Base-by-base conservation (phyloP, 1,139 yeast species). In the Torulaspora globosa region DNA sequence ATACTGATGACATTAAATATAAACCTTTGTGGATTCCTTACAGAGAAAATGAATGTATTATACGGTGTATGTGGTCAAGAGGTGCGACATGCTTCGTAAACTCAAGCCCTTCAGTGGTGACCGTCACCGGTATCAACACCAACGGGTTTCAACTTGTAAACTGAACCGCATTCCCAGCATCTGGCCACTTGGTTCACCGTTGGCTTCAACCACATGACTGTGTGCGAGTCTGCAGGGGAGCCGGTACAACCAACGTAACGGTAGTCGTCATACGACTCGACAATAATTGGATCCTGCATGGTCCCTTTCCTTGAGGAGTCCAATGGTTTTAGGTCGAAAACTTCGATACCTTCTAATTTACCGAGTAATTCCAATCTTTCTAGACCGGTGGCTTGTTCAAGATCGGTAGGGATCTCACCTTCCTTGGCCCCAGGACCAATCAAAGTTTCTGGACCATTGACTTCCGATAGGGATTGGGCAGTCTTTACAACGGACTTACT, bases 121-220 rank as follows among this genome's bases (percentile, higher is more conserved):
- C 53, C 54, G 41, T 75, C 78, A 67, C 77, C 82, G 62, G 71
- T 77, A 61, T 85, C 84, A 60, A 83, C 87, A 70, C 96, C 97
- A 65, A 90, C 79, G 74, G 83, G 84, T 74, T 89, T 87, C 62
- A 92, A 74, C 65, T 85, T 82, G 78, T 84, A 90, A 59, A 89
- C 95, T 59, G 90, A 84, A 70, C 99, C 99, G 72, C 97, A 92
- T 71, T 90, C 97, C 96, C 97, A 88, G 76, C 97, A 94, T 81
- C 99, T 89, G 58, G 87, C 87, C 56, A 83, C 83, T 72, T 85
- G 75, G 47, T 80, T 87, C 57, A 77, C 80, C 59, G 90, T 84
- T 62, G 95, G 96, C 73, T 83, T 84, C 75, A 92, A 79, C 97
- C 98, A 92, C 82, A 82, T 81, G 59, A 88, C 81, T 62, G 80